phyloP scores from a whole-genome alignment of 495 filamentous ascomycete genomes.

The Penicillium nucicola region DNA sequence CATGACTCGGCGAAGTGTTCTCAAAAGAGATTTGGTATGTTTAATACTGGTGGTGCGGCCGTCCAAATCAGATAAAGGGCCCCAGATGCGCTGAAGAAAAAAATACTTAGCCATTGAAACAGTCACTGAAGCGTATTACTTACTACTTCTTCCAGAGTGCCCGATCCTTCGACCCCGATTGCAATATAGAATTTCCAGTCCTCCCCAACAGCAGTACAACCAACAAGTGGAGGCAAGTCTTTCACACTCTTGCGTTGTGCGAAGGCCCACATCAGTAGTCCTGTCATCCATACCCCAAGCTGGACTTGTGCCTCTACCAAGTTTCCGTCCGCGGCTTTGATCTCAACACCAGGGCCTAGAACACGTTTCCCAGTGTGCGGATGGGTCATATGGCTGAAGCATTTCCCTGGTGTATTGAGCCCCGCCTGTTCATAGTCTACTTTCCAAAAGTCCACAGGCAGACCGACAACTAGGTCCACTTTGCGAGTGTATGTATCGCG shows the following conservation, averaged over 20 bases:
- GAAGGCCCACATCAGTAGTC: neutral
- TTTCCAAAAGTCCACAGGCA: neutral
- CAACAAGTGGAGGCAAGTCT: neutral
- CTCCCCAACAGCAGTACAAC: neutral
- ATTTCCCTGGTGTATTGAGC: neutral
- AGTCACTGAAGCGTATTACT: neutral
- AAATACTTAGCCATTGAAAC: neutral
- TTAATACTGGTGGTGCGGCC: neutral
- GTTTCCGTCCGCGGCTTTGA: neutral
- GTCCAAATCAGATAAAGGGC: neutral
- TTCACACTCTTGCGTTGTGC: neutral
- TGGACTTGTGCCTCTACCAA: neutral
- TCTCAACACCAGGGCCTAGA: neutral
- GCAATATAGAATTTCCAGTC: neutral
- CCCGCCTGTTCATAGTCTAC: neutral
- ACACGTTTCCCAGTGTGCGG: neutral
- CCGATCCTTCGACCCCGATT: neutral
- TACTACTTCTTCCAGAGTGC: neutral
- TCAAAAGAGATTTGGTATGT: neutral
- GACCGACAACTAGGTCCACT: neutral
- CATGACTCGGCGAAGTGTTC: neutral
- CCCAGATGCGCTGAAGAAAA: neutral
- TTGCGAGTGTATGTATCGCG: neutral
- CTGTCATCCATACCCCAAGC: constrained; percentile 1
- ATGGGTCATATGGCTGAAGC: too few relatives aligned